These are phyloP conservation scores for Neonectria hederae DNA, from an alignment of 2,329 filamentous ascomycete genomes.

Conservation along the genomic window DNA sequence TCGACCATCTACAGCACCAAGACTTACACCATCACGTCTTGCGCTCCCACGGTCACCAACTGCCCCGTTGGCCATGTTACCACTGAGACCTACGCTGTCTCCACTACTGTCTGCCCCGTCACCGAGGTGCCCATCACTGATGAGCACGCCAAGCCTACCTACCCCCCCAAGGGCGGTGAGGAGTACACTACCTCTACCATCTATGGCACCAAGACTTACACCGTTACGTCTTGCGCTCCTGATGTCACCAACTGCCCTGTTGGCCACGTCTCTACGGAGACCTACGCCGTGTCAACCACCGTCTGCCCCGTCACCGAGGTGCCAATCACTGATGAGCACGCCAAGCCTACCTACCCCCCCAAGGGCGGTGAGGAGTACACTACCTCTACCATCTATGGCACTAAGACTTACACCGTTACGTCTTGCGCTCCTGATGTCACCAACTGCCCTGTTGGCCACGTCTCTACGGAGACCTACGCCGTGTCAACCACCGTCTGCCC, in stretches of 20 bases:
- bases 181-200: constrained; percentile 34
- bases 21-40: constrained; percentile 33
- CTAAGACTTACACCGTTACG: constrained; percentile 38
- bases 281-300: constrained; percentile 49
- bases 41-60: constrained; percentile 31
- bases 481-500: constrained; percentile 51
- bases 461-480: constrained; percentile 44
- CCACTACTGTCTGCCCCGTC: constrained; percentile 56
- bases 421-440: constrained; percentile 30
- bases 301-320: constrained; percentile 43
- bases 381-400: constrained; percentile 39
- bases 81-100: constrained; percentile 47
- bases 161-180: constrained; percentile 10
- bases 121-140: constrained; percentile 31
- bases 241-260: constrained; percentile 40
- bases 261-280: constrained; percentile 42
- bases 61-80: constrained; percentile 42
- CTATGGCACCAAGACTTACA: constrained; percentile 38
- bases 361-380: constrained; percentile 19
- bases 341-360: constrained; percentile 20
- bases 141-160: constrained; percentile 21
- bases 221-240: constrained; percentile 35
- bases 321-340: constrained; percentile 3
- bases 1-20: constrained; percentile 38
- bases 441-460: constrained; percentile 41